A percentile compares a stretch with the other conserved stretches of the same genome.
phyloP scores from a whole-genome alignment of 2,329 filamentous ascomycete species.

The Penicillium sp. region DNA sequence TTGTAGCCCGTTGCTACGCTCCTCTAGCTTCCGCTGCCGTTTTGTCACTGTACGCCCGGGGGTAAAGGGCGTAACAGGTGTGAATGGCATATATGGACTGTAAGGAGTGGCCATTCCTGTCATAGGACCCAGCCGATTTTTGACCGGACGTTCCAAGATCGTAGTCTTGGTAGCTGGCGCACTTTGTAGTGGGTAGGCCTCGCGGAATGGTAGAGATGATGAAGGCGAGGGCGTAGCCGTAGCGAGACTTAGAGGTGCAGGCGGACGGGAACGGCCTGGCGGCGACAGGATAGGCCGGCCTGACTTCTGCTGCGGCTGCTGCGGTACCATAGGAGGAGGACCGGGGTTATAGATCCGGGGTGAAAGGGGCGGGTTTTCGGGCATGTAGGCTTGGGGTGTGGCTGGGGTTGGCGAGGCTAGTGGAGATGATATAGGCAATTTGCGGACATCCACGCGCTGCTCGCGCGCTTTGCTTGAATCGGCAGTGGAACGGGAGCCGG shows the following conservation, averaged over 20 bases:
- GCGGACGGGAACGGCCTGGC: constrained; percentile 22
- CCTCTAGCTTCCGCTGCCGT: constrained; percentile 42
- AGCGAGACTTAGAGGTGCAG: constrained; percentile 33
- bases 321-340: constrained; percentile 52
- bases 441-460: constrained; percentile 46
- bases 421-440: constrained; percentile 57
- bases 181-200: constrained; percentile 42
- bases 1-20: constrained; percentile 42
- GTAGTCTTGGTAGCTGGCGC: constrained; percentile 50
- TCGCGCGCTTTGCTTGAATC: constrained; percentile 44
- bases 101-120: constrained; percentile 50
- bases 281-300: constrained; percentile 10
- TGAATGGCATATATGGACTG: constrained; percentile 51
- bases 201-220: constrained; percentile 44
- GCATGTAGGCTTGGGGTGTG: constrained; percentile 44
- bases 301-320: constrained; percentile 26
- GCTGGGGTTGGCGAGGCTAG: constrained; percentile 46
- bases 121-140: constrained; percentile 38
- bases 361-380: constrained; percentile 54
- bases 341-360: constrained; percentile 55
- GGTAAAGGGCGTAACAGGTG: constrained; percentile 49
- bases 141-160: constrained; percentile 44
- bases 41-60: constrained; percentile 46
- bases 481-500: constrained; percentile 38
- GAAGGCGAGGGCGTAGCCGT: constrained; percentile 30